Evolutionary conservation across 495 filamentous ascomycete species (phyloP), one percentile per base, ranked within the genome.

Genomic region (Margaritispora aquatica): DNA sequence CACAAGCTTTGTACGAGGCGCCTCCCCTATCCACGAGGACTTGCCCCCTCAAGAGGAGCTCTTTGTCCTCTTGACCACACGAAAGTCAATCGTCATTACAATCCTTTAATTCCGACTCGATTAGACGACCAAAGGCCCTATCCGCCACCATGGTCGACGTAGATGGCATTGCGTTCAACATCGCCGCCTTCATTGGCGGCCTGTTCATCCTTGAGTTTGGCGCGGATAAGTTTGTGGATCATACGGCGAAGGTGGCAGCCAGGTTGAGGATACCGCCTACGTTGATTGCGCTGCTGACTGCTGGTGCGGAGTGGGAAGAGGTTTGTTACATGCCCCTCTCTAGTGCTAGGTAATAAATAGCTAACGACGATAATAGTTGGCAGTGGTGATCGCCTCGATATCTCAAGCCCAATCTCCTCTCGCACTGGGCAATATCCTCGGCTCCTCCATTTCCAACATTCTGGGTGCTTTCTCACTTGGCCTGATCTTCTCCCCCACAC

Each of bases 231-330:
- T 82, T 82, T 66, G 67, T 82, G 54, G 74, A 80, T 54, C 78
- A 82, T 55, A 82, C 79, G 7, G 76, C 77, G 9, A 71, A 77
- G 5, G 73, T 80, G 3, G 77, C 78, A 17, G 68, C 65, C 19
- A 70, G 79, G 8, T 63, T 74, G 10, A 71, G 75, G 46, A 69
- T 82, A 11, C 75, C 77, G 10, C 73, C 70, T 26, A 78, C 77
- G 23, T 48, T 82, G 19, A 74, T 82, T 57, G 80, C 74, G 2
- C 73, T 83, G 2, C 65, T 82, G 34, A 82, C 80, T 2, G 77
- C 75, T 50, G 80, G 80, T 8, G 80, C 77, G 38, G 79, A 82
- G 66, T 83, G 74, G 68, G 80, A 83, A 70, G 80, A 82, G 73
- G 77, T n/a, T n/a, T n/a, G n/a, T n/a, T 79, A 61, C 9, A 66